These are phyloP conservation scores for Penicillium sp. DNA, from an alignment of 2,329 filamentous ascomycete species.

Conservation along the genomic window DNA sequence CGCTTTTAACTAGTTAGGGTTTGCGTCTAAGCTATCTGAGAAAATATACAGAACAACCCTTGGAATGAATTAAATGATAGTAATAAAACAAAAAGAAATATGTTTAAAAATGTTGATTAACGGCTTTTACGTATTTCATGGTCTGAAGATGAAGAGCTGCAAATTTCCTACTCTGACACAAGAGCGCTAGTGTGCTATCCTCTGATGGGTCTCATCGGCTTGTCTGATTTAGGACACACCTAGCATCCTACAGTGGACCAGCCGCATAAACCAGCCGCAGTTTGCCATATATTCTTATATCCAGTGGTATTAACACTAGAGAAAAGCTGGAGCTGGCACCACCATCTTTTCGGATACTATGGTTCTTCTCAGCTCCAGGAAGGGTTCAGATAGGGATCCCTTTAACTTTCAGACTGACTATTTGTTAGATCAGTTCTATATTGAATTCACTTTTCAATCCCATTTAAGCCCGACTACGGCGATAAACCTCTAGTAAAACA, in stretches of 20 bases:
- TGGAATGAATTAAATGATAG: background rate
- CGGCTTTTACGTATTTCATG: background rate
- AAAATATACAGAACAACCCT: background rate
- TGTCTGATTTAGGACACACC: background rate
- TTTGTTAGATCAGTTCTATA: background rate
- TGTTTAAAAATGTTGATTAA: background rate
- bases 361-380: background rate
- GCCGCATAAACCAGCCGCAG: background rate
- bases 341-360: background rate
- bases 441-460: background rate
- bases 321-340: background rate
- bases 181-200: background rate
- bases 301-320: background rate
- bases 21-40: background rate
- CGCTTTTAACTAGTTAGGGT: background rate
- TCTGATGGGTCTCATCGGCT: background rate
- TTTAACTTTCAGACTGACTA: background rate
- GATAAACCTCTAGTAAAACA: background rate
- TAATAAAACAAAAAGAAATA: background rate
- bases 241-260: background rate
- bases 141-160: background rate
- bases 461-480: background rate
- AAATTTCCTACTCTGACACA: background rate
- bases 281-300: background rate
- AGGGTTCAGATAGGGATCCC: background rate